Base-by-base conservation (phyloP, 2,329 filamentous ascomycete species). In the Penicillium sp. region DNA sequence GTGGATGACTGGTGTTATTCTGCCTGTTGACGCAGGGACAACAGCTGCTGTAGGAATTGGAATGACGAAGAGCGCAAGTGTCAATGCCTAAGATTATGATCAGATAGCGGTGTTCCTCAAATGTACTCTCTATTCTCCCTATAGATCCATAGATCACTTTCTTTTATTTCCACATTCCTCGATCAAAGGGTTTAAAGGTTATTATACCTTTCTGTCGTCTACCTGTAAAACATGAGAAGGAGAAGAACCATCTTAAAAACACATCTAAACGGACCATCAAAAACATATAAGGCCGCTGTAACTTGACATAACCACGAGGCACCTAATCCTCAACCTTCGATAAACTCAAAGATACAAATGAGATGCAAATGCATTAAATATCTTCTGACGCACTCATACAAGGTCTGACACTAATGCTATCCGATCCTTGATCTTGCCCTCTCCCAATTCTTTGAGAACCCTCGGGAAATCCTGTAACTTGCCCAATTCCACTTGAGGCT, bases 1-100 rank as follows among this genome's bases (percentile, higher is more conserved):
- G 58, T 84, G 81, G 81, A 80, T 82, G 33, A 81, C 81, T 0
- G 80, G 79, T 2, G 71, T 78, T 0, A 75, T 81, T 27, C 62
- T 82, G 37, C 76, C 80, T 4, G 78, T 82, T 5, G 80, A 82
- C 66, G 79, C 78, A 43, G 78, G 80, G 12, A 74, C 75, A 8
- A 81, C 78, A 3, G 76, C 74, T 25, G 77, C 77, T 6, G 67
- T 69, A 25, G 67, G 74, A 9, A 76, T 74, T 31, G 76, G 77
- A 46, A 67, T 80, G 56, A 75, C 76, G 0, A 73, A 71, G 62
- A 62, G 66, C 43, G 71, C 72, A 41, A 76, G 73, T 59, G 72
- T 77, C 0, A 74, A 73, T 63, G 66, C 55, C 4, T 60, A 56
- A 35, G 6, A n/a, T 31, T 13, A 12, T 23, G 12, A 3, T n/a